Evolutionary conservation across 352 stramenopile species (phyloP).

Genomic region (Pythium rishiriense): DNA sequence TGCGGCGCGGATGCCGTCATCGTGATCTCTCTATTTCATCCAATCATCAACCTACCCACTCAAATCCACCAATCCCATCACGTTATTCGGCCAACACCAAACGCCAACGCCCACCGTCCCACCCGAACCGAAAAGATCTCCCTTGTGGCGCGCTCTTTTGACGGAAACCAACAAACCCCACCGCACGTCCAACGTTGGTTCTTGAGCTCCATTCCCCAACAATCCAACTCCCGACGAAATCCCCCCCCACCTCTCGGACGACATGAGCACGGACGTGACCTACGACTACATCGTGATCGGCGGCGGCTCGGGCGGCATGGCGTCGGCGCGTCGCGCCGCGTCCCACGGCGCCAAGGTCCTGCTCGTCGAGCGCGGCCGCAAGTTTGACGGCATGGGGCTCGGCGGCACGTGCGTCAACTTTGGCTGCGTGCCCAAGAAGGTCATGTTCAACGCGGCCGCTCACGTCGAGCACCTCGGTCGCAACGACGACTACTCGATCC

Average conservation of each 20-base stretch:
- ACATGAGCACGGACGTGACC: conserved; percentile 42
- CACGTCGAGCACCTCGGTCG: conserved; percentile 80
- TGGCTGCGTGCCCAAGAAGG: conserved; percentile 98
- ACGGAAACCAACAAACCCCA: not conserved
- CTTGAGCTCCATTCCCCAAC: no score
- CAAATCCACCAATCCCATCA: not conserved
- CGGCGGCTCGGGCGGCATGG: conserved; percentile 90
- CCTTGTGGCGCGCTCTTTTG: no score
- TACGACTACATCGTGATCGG: conserved; percentile 94
- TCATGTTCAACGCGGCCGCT: conserved; percentile 94
- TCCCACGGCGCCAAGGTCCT: conserved; percentile 95
- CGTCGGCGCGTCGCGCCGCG: conserved; percentile 90
- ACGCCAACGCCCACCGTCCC: no score
- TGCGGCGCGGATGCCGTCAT: not conserved
- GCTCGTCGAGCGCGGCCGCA: conserved; percentile 88
- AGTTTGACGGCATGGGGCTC: conserved; percentile 61
- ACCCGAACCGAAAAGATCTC: no score
- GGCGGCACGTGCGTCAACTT: conserved; percentile 99
- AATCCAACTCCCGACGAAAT: not conserved
- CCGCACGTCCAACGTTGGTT: not conserved
- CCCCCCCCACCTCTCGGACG: not conserved
- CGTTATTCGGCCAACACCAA: not conserved
- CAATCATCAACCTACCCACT: not conserved
- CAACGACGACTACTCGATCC: conserved; percentile 73
- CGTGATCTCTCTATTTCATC: not conserved